Evolutionary conservation across 768 basidiomycete species (phyloP).

Genomic region (Podaxis sp.): DNA sequence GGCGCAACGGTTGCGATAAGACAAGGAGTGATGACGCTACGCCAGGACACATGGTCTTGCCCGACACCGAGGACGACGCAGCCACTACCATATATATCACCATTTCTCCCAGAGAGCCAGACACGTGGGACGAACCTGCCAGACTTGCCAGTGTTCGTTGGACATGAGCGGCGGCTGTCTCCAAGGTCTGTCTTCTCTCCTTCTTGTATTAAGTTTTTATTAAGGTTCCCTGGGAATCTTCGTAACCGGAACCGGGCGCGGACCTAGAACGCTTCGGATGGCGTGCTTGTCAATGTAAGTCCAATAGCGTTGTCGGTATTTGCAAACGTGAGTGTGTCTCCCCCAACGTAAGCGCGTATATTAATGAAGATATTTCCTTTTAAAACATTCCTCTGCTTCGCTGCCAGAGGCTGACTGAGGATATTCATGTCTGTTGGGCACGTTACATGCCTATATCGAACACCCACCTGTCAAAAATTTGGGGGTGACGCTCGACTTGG

Average conservation of each 20-base stretch:
- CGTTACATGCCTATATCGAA: constrained; percentile 8
- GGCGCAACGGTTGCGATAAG: neutral
- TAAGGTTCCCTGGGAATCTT: constrained; percentile 11
- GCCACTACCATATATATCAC: constrained; percentile 15
- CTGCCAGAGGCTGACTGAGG: neutral
- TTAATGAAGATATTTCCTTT: constrained; percentile 10
- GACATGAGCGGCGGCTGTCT: neutral
- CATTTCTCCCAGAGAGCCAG: constrained; percentile 1
- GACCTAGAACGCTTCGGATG: neutral
- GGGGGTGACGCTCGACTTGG: neutral
- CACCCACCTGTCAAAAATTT: neutral
- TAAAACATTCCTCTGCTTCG: constrained; percentile 2
- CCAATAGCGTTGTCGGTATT: constrained; percentile 6
- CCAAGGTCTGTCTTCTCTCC: neutral
- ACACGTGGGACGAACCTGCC: constrained; percentile 1
- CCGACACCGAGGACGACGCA: constrained; percentile 19
- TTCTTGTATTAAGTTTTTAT: neutral
- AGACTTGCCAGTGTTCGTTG: neutral
- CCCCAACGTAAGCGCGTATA: constrained; percentile 1
- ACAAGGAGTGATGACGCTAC: neutral
- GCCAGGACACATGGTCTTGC: constrained; percentile 19
- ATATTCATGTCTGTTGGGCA: neutral
- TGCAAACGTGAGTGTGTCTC: neutral
- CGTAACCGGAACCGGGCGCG: constrained; percentile 5
- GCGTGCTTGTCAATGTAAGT: neutral